Conservation (phyloP, 2,329 filamentous ascomycete genomes). For the Cercospora nicotianae region DNA sequence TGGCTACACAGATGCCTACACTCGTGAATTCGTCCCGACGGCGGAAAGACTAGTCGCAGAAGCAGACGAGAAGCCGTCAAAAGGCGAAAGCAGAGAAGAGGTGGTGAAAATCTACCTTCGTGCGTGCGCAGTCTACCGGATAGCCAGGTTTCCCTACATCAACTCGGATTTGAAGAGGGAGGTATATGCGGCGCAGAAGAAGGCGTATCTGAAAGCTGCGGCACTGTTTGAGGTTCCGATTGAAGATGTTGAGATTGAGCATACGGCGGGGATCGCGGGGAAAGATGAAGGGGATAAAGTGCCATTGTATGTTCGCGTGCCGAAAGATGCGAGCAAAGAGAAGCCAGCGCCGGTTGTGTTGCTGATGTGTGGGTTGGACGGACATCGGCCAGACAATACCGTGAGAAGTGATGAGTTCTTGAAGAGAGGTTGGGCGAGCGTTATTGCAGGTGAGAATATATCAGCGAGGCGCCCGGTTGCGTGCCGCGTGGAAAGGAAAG, state of each 20-base stretch:
- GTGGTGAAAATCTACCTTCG: conserved; percentile 40
- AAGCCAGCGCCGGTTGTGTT: conserved; percentile 52
- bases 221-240: conserved; percentile 41
- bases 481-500: conserved; percentile 25
- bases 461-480: too few relatives aligned
- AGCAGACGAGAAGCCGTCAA: conserved; percentile 30
- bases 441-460: too few relatives aligned
- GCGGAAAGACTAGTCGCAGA: conserved; percentile 36
- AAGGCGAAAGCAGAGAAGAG: conserved; percentile 30
- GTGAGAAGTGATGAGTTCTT: conserved; percentile 62
- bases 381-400: conserved; percentile 64
- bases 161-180: conserved; percentile 38
- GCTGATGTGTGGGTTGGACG: conserved; percentile 62
- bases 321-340: conserved; percentile 35
- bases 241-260: conserved; percentile 42
- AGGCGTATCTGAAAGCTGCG: conserved; percentile 40
- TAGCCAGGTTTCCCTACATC: conserved; percentile 43
- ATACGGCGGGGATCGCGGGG: conserved; percentile 37
- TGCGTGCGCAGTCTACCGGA: conserved; percentile 41
- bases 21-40: conserved; percentile 40
- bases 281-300: conserved; percentile 41
- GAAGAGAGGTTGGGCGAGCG: conserved; percentile 60
- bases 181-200: conserved; percentile 41
- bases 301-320: conserved; percentile 44
- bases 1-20: conserved; percentile 42